Evolutionary conservation across 2,329 filamentous ascomycete genomes (phyloP).

Genomic region (Phaeomoniella chlamydospora): DNA sequence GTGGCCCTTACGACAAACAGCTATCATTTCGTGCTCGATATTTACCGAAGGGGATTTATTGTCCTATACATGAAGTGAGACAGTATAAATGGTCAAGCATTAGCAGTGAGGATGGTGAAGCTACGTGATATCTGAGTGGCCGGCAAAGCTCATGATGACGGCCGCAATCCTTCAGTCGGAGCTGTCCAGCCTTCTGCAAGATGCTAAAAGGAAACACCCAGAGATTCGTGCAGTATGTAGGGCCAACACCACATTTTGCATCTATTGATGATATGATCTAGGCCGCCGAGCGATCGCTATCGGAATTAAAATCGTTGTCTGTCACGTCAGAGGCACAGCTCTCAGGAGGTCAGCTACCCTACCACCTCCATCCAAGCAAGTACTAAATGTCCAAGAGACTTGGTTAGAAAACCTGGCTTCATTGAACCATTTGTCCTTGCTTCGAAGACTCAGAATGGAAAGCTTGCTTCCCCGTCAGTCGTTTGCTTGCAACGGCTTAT

Average conservation of each 20-base stretch:
- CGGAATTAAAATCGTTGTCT: slow-evolving; percentile 67
- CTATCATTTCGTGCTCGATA: not conserved
- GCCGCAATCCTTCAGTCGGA: slow-evolving; percentile 61
- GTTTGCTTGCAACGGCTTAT: slow-evolving; percentile 82
- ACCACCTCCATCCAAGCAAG: slow-evolving; percentile 3
- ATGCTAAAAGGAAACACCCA: slow-evolving; percentile 87
- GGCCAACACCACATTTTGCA: not conserved
- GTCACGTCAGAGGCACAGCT: slow-evolving; percentile 63
- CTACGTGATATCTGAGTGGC: not conserved
- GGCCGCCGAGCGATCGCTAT: slow-evolving; percentile 87
- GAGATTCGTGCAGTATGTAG: slow-evolving; percentile 50
- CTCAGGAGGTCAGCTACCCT: slow-evolving; percentile 42
- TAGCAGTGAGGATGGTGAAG: not conserved
- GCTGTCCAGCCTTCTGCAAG: slow-evolving; percentile 80
- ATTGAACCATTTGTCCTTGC: slow-evolving; percentile 89
- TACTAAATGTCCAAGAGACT: slow-evolving; percentile 42
- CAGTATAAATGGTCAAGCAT: not conserved
- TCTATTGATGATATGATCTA: slow-evolving; percentile 22
- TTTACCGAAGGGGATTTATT: no score
- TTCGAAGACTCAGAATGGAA: slow-evolving; percentile 77
- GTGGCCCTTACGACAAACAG: not conserved
- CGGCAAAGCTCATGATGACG: slow-evolving; percentile 8
- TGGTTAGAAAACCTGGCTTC: slow-evolving; percentile 68
- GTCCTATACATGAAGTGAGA: not conserved
- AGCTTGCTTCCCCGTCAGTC: slow-evolving; percentile 76